Evolutionary conservation across 768 basidiomycete species (phyloP).

Genomic region (Leccinum barrowsii): DNA sequence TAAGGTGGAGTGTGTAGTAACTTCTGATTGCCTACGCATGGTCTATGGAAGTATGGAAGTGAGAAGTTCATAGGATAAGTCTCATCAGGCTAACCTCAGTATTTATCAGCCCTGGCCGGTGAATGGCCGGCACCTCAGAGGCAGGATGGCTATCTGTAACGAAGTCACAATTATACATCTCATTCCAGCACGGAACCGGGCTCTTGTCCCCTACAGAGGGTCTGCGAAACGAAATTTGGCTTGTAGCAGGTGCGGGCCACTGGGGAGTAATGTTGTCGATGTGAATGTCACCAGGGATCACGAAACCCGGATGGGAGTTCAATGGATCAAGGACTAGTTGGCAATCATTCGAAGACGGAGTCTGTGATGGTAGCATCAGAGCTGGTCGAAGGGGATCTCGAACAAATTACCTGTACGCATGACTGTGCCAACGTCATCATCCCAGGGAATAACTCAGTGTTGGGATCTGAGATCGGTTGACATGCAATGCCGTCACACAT

Average conservation of each 20-base stretch:
- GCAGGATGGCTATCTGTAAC: not conserved
- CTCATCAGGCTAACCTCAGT: not conserved
- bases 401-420: not conserved
- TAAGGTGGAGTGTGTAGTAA: not conserved
- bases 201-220: not conserved
- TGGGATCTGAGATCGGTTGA: not conserved
- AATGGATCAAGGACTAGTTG: not conserved
- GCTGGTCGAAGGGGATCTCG: not conserved
- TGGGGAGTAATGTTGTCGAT: not conserved
- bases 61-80: not conserved
- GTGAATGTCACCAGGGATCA: not conserved
- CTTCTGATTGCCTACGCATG: not conserved
- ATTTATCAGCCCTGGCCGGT: not conserved
- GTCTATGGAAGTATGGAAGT: not conserved
- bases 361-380: constrained; percentile 1
- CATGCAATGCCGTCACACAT: not conserved
- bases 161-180: not conserved
- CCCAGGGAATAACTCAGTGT: not conserved
- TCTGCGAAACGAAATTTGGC: not conserved
- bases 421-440: not conserved
- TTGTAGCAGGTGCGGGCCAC: not conserved
- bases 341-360: not conserved
- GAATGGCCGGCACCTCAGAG: not conserved
- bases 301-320: not conserved
- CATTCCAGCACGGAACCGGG: not conserved